Percentiles rank a stretch among this genome's conserved stretches.
Conservation (phyloP, 805 yeast genomes). For the Wickerhamomyces hampshirensis region DNA sequence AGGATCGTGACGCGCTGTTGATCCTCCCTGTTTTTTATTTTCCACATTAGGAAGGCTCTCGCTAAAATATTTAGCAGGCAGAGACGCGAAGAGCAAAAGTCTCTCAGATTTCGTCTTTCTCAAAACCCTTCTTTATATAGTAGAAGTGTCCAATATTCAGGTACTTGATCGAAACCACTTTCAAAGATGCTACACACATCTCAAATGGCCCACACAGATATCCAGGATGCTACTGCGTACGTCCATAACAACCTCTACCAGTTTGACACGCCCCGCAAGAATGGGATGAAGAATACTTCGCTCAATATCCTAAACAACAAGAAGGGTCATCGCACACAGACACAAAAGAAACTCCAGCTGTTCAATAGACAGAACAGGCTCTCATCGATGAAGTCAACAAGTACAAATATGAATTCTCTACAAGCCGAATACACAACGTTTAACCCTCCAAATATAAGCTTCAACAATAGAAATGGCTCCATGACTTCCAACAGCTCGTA, state of each 20-base stretch:
- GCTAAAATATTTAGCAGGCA: neutral
- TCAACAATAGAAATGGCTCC: too few relatives aligned
- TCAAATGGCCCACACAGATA: neutral
- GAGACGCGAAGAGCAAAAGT: too few relatives aligned
- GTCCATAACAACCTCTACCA: neutral
- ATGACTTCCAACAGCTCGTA: too few relatives aligned
- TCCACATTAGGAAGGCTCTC: neutral
- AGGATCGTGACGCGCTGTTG: too few relatives aligned
- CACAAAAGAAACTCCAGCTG: constrained; percentile 22
- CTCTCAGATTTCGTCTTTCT: too few relatives aligned
- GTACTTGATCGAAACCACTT: too few relatives aligned
- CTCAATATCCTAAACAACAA: constrained; percentile 18
- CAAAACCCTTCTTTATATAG: too few relatives aligned
- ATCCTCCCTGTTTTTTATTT: neutral
- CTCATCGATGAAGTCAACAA: neutral
- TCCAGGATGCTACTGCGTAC: neutral
- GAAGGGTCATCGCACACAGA: constrained; percentile 21
- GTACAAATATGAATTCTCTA: constrained; percentile 1
- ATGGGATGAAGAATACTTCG: constrained; percentile 23
- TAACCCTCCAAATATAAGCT: neutral
- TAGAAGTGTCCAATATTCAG: too few relatives aligned
- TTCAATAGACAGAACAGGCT: constrained; percentile 15
- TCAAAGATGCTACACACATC: too few relatives aligned
- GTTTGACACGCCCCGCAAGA: constrained; percentile 19
- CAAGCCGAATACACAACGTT: too few relatives aligned